These are phyloP conservation scores for Globisporangium cylindrosporum DNA, from an alignment of 352 stramenopile species.

Conservation along the genomic window DNA sequence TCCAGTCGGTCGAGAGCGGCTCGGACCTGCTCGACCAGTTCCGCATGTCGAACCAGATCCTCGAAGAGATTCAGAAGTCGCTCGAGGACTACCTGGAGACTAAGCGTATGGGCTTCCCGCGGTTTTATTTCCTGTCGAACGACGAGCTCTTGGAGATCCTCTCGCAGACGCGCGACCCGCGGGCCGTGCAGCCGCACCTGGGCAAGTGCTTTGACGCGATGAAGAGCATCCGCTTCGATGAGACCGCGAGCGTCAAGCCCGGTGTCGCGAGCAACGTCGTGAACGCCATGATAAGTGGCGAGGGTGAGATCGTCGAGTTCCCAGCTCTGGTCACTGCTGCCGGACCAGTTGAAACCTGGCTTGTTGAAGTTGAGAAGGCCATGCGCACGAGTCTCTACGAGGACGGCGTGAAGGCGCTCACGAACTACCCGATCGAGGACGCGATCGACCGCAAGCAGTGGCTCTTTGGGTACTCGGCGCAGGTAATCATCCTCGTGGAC, in stretches of 20 bases:
- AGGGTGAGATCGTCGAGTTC: conserved; percentile 86
- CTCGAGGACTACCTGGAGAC: conserved; percentile 92
- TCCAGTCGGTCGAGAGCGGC: conserved; percentile 72
- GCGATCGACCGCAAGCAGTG: conserved; percentile 87
- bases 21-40: conserved; percentile 81
- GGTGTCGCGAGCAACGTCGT: conserved; percentile 48
- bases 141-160: conserved; percentile 91
- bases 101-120: conserved; percentile 90
- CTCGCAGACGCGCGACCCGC: conserved; percentile 86
- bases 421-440: conserved; percentile 85
- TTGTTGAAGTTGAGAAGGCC: conserved; percentile 85
- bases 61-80: conserved; percentile 92
- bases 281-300: conserved; percentile 81
- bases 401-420: conserved; percentile 78
- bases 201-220: conserved; percentile 93
- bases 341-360: conserved; percentile 85
- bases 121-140: conserved; percentile 93
- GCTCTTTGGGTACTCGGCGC: conserved; percentile 88
- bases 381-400: conserved; percentile 88
- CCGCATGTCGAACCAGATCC: conserved; percentile 74
- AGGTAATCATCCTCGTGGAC: conserved; percentile 88
- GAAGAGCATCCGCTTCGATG: conserved; percentile 89
- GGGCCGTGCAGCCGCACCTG: conserved; percentile 88
- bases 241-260: conserved; percentile 24
- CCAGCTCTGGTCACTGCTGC: conserved; percentile 70